phyloP scores from a whole-genome alignment of 2,329 filamentous ascomycete genomes.

The Amauroascus niger region DNA sequence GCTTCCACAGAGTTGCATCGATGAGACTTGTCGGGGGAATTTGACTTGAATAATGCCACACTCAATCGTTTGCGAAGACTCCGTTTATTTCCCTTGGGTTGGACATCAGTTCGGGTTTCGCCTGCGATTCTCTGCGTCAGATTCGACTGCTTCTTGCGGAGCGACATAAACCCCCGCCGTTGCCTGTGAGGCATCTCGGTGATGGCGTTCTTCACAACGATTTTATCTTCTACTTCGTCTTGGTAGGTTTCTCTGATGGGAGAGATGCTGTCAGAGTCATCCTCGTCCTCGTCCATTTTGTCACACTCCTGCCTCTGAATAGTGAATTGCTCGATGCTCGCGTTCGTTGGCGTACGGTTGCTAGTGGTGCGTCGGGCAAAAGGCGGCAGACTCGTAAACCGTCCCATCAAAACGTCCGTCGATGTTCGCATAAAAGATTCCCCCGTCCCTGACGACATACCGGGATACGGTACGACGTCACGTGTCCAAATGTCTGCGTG shows the following conservation, averaged over 20 bases:
- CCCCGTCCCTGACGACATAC: conserved; percentile 58
- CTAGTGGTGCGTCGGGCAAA: conserved; percentile 64
- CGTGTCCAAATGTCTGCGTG: conserved; percentile 76
- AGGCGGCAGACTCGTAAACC: conserved; percentile 68
- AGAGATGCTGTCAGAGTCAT: background rate
- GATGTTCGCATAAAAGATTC: conserved; percentile 67
- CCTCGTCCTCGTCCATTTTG: conserved; percentile 5
- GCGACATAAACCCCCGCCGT: background rate
- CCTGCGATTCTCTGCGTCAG: background rate
- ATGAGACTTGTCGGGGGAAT: conserved; percentile 8
- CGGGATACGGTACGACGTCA: conserved; percentile 70
- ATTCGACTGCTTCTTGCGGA: conserved; percentile 7
- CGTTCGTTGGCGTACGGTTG: conserved; percentile 3
- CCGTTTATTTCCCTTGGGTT: conserved; percentile 10
- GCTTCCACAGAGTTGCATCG: conserved; percentile 5
- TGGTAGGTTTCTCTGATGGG: background rate
- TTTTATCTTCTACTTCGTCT: conserved; percentile 1
- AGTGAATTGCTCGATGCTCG: conserved; percentile 8
- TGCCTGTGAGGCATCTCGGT: background rate
- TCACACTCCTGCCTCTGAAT: conserved; percentile 8
- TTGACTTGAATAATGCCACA: conserved; percentile 15
- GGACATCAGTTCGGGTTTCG: background rate
- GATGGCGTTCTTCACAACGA: background rate
- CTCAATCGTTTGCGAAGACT: conserved; percentile 14
- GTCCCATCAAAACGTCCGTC: conserved; percentile 80